Conservation (phyloP, 176 grass and related monocot genomes). For the Carex scoparia region DNA sequence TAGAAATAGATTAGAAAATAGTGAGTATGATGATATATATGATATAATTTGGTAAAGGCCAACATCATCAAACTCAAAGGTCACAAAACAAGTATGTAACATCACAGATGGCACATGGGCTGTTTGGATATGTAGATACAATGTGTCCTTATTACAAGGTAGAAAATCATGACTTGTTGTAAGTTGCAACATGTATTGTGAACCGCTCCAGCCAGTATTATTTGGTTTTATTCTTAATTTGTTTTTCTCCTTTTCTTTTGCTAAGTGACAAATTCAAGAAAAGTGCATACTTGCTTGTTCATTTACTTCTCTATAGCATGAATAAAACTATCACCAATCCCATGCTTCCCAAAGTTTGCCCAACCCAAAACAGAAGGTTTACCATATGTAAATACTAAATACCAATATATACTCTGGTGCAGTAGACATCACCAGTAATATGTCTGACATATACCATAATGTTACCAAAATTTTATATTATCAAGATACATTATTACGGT, state of each 20-base stretch:
- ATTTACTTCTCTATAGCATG: not conserved
- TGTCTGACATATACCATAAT: not conserved
- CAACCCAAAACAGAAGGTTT: not conserved
- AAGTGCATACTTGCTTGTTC: constrained; percentile 2
- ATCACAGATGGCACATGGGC: not conserved
- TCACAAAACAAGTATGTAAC: not conserved
- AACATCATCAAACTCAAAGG: not conserved
- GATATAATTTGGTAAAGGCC: constrained; percentile 21
- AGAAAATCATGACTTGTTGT: not conserved
- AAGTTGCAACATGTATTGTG: not conserved
- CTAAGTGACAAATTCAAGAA: not conserved
- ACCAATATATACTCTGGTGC: not conserved
- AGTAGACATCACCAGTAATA: not conserved
- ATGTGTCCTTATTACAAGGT: not conserved
- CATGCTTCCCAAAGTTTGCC: not conserved
- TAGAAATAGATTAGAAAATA: constrained; percentile 8
- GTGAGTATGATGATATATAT: constrained; percentile 10
- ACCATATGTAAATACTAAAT: not conserved
- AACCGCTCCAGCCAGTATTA: not conserved
- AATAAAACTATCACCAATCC: not conserved
- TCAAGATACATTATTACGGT: not conserved
- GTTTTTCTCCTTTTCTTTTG: not conserved
- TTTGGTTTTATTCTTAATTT: not conserved
- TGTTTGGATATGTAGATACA: constrained; percentile 2
- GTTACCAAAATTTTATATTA: not conserved